These are phyloP conservation scores for Aspergillus ostianus DNA, from an alignment of 495 filamentous ascomycete species.

Conservation along the genomic window DNA sequence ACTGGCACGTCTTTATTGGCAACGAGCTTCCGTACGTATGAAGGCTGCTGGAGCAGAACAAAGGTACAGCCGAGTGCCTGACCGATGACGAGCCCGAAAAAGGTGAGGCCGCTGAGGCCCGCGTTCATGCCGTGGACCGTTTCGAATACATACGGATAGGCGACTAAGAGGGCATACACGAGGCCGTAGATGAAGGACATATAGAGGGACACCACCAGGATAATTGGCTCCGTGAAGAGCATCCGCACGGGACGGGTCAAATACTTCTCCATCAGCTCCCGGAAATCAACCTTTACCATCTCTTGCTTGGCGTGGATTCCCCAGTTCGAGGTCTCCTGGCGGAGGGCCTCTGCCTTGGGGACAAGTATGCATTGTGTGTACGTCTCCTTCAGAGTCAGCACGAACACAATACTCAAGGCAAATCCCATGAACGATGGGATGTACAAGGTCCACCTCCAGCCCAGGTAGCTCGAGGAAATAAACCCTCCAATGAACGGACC, in stretches of 20 bases:
- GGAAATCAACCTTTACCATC: slow-evolving; percentile 39
- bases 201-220: slow-evolving; percentile 45
- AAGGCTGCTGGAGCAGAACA: slow-evolving; percentile 28
- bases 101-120: slow-evolving; percentile 36
- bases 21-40: slow-evolving; percentile 28
- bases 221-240: slow-evolving; percentile 45
- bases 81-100: slow-evolving; percentile 39
- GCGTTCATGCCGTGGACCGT: slow-evolving; percentile 34
- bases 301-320: slow-evolving; percentile 50
- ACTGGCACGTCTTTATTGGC: slow-evolving; percentile 33
- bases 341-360: slow-evolving; percentile 36
- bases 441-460: slow-evolving; percentile 51
- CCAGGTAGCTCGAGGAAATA: slow-evolving; percentile 35
- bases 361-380: slow-evolving; percentile 41
- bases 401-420: slow-evolving; percentile 20
- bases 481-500: slow-evolving; percentile 51
- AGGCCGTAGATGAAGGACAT: slow-evolving; percentile 48
- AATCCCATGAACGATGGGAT: slow-evolving; percentile 41
- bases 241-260: slow-evolving; percentile 43
- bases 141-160: slow-evolving; percentile 44
- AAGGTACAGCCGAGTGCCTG: slow-evolving; percentile 27
- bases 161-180: slow-evolving; percentile 42
- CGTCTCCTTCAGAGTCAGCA: slow-evolving; percentile 35
- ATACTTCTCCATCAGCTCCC: slow-evolving; percentile 38
- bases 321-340: slow-evolving; percentile 43